These are phyloP conservation scores for Puya raimondii DNA, from an alignment of 176 grass and related monocot species.

Conservation along the genomic window DNA sequence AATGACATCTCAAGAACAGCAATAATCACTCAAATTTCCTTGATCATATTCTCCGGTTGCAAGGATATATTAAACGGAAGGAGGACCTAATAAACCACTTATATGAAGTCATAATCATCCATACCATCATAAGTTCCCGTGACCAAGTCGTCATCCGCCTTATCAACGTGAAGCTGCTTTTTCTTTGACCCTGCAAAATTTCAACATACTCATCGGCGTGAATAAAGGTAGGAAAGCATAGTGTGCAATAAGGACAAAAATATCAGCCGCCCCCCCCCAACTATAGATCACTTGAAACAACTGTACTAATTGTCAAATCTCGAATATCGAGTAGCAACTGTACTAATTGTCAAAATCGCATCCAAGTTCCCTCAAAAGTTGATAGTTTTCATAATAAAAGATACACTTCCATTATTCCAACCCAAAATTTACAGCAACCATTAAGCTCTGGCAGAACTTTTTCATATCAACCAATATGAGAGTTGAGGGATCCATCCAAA, in stretches of 20 bases:
- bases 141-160: conserved; percentile 56
- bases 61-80: background rate
- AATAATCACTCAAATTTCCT: background rate
- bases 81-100: conserved; percentile 2
- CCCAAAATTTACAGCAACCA: too few relatives aligned
- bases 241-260: background rate
- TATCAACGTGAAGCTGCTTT: conserved; percentile 80
- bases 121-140: conserved; percentile 32
- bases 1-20: background rate
- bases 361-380: too few relatives aligned
- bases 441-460: too few relatives aligned
- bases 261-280: too few relatives aligned
- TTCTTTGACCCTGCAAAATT: conserved; percentile 50
- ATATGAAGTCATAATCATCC: conserved; percentile 80
- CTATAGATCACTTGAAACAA: background rate
- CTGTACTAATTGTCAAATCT: too few relatives aligned
- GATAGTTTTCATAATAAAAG: too few relatives aligned
- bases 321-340: too few relatives aligned
- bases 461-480: too few relatives aligned
- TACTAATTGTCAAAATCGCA: too few relatives aligned
- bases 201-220: too few relatives aligned
- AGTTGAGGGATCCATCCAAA: background rate
- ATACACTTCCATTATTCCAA: too few relatives aligned
- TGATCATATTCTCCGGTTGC: background rate
- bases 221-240: background rate